phyloP scores from a whole-genome alignment of 805 yeast genomes.

The Cyberlindnera veronae region DNA sequence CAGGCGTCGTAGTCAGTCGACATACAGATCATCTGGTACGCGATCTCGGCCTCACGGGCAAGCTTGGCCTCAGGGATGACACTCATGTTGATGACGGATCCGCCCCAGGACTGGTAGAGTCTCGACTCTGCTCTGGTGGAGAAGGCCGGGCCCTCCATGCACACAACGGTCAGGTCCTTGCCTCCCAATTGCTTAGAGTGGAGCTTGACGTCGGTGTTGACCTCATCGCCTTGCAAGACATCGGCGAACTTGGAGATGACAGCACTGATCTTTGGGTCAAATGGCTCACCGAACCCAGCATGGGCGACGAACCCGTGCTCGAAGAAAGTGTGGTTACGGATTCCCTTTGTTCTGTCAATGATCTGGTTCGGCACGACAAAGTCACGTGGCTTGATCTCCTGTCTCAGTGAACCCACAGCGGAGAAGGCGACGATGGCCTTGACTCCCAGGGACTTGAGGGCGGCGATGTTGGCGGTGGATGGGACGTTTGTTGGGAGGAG shows the following conservation, averaged over 20 bases:
- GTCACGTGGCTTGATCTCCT: conserved; percentile 88
- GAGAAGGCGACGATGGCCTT: conserved; percentile 86
- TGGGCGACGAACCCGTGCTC: conserved; percentile 95
- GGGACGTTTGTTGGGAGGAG: conserved; percentile 91
- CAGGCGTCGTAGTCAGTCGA: conserved; percentile 98
- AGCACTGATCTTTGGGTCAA: conserved; percentile 69
- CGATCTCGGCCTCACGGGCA: conserved; percentile 95
- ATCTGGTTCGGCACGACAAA: conserved; percentile 96
- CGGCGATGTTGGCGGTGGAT: conserved; percentile 90
- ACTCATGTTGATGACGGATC: conserved; percentile 94
- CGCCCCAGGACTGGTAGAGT: conserved; percentile 85
- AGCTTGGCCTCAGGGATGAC: conserved; percentile 96
- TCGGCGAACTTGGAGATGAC: conserved; percentile 59
- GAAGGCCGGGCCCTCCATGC: conserved; percentile 99
- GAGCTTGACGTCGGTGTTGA: conserved; percentile 46
- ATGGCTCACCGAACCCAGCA: conserved; percentile 96
- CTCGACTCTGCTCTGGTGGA: conserved; percentile 95
- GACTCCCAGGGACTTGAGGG: conserved; percentile 83
- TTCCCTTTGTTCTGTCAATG: conserved; percentile 95
- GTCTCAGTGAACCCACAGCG: conserved; percentile 94
- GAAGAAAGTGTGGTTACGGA: conserved; percentile 78
- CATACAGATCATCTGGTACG: conserved; percentile 99
- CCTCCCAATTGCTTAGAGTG: conserved; percentile 66
- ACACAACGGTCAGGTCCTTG: conserved; percentile 77
- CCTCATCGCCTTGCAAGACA: conserved; percentile 45